Evolutionary conservation across 352 stramenopile species (phyloP).

Genomic region (Globisporangium okanoganense): DNA sequence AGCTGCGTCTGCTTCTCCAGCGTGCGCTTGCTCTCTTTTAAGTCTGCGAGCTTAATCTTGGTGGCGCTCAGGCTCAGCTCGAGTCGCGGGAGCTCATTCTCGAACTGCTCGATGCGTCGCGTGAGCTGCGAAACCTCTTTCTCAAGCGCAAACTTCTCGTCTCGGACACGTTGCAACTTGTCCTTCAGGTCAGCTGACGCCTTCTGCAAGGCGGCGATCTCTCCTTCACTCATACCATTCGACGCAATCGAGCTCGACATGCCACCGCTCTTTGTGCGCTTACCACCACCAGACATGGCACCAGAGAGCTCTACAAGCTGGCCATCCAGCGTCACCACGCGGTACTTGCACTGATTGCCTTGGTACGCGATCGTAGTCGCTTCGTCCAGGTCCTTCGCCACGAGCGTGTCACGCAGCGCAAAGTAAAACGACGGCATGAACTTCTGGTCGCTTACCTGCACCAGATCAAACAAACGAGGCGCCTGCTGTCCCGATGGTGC

Average conservation of each 20-base stretch:
- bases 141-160: slow-evolving; percentile 66
- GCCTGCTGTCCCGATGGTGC: slow-evolving; percentile 39
- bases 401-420: slow-evolving; percentile 96
- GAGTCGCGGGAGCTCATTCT: slow-evolving; percentile 90
- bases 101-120: slow-evolving; percentile 87
- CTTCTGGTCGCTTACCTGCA: slow-evolving; percentile 84
- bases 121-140: slow-evolving; percentile 82
- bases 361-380: slow-evolving; percentile 87
- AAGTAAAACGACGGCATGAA: slow-evolving; percentile 96
- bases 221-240: slow-evolving; percentile 43
- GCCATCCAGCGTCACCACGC: slow-evolving; percentile 97
- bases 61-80: slow-evolving; percentile 74
- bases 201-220: slow-evolving; percentile 62
- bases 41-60: slow-evolving; percentile 59
- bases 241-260: slow-evolving; percentile 84
- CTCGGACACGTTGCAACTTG: slow-evolving; percentile 53
- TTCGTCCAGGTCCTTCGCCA: slow-evolving; percentile 95
- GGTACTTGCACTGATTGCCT: slow-evolving; percentile 91
- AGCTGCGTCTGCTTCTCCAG: slow-evolving; percentile 89
- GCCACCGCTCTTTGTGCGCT: slow-evolving; percentile 87
- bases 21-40: slow-evolving; percentile 50
- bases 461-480: slow-evolving; percentile 86
- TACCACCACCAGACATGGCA: slow-evolving; percentile 98
- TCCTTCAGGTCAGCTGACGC: slow-evolving; percentile 46
- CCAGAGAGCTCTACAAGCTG: slow-evolving; percentile 98